Conservation (phyloP, 139 green algal genomes). For the Ettlia oleoabundans region DNA sequence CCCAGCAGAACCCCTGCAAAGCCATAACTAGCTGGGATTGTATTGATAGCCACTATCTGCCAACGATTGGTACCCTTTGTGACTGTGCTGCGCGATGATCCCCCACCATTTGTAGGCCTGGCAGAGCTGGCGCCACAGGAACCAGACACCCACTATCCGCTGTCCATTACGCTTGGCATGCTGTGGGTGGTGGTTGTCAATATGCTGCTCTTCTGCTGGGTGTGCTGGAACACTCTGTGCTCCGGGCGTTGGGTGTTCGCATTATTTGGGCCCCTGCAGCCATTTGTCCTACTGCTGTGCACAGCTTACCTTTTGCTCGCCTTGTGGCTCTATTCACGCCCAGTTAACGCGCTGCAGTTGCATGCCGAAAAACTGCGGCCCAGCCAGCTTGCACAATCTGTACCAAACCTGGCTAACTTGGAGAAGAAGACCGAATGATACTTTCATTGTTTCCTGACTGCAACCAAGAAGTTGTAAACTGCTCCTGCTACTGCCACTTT, state of each 20-base stretch:
- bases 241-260: neutral
- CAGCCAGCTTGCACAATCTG: neutral
- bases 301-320: conserved; percentile 3
- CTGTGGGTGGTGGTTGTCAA: neutral
- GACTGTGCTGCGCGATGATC: neutral
- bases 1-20: too few species aligned
- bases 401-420: neutral
- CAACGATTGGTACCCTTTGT: too few species aligned
- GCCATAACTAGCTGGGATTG: too few species aligned
- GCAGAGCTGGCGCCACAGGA: neutral
- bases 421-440: neutral
- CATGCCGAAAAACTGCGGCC: neutral
- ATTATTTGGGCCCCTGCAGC: conserved; percentile 10
- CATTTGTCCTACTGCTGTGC: neutral
- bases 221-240: neutral
- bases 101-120: conserved; percentile 4
- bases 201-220: neutral
- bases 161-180: conserved; percentile 4
- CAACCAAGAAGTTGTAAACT: too few species aligned
- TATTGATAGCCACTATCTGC: too few species aligned
- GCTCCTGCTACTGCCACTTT: too few species aligned
- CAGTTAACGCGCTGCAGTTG: conserved; percentile 25
- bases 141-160: neutral
- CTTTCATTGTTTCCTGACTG: neutral
- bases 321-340: conserved; percentile 9